These are phyloP conservation scores for Noccaea caerulescens DNA, from an alignment of 345 rosid species.

Conservation along the genomic window DNA sequence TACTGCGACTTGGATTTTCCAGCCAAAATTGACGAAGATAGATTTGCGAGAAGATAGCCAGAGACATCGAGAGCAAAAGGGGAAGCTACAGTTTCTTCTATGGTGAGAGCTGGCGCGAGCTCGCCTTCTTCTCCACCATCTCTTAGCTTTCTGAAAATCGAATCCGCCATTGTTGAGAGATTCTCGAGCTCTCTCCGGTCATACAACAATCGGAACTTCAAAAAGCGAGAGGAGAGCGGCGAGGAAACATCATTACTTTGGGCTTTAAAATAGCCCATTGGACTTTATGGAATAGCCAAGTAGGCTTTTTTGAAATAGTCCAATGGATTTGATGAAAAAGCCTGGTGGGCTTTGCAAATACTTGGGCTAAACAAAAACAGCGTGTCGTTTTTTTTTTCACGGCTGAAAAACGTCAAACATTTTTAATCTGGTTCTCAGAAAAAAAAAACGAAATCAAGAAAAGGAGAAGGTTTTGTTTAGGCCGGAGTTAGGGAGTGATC, in stretches of 20 bases:
- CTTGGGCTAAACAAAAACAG: not conserved
- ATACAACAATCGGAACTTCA: not conserved
- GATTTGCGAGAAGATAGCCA: constrained; percentile 60
- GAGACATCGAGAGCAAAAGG: constrained; percentile 76
- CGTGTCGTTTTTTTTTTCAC: constrained; percentile 4
- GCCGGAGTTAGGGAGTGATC: constrained; percentile 18
- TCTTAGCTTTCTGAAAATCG: constrained; percentile 72
- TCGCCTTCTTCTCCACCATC: constrained; percentile 89
- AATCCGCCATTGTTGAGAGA: constrained; percentile 63
- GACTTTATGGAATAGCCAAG: constrained; percentile 16
- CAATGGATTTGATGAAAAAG: too few species aligned
- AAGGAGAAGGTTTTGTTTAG: not conserved
- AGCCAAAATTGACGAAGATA: constrained; percentile 62
- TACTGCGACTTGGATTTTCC: constrained; percentile 81
- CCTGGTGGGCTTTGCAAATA: constrained; percentile 10
- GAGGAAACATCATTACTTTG: not conserved
- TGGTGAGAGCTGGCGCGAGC: constrained; percentile 74
- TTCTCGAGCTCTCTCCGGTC: constrained; percentile 13
- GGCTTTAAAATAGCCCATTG: not conserved
- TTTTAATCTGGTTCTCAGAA: not conserved
- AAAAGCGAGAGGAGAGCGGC: constrained; percentile 13
- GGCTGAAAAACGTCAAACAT: constrained; percentile 30
- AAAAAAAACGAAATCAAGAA: not conserved
- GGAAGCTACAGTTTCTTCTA: constrained; percentile 65
- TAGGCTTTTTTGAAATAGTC: too few species aligned